Percentiles rank a stretch among this genome's conserved stretches.
Conservation (phyloP, 495 filamentous ascomycete species). For the Pyronema domesticum region DNA sequence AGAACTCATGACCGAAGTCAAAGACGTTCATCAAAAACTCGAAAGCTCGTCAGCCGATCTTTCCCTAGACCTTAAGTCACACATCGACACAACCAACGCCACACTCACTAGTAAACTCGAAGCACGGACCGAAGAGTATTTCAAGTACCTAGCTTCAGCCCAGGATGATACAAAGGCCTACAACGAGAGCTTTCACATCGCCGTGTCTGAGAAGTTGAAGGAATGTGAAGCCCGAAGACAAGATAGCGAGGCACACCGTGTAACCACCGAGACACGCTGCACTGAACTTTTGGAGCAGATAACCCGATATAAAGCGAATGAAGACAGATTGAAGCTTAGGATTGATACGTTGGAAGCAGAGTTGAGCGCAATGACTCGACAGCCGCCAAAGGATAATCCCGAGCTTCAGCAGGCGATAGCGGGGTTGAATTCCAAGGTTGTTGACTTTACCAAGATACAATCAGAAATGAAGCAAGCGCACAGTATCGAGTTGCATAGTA, state of each 20-base stretch:
- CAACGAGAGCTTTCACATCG: too few species aligned
- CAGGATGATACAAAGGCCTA: too few species aligned
- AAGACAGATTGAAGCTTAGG: background rate
- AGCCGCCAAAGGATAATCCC: constrained; percentile 1
- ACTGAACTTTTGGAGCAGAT: background rate
- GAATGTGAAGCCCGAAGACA: background rate
- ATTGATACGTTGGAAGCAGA: background rate
- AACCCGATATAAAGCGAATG: background rate
- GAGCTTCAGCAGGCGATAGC: background rate
- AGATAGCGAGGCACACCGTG: background rate
- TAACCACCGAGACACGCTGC: background rate
- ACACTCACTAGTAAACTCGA: too few species aligned
- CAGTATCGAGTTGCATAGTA: background rate
- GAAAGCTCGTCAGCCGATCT: too few species aligned
- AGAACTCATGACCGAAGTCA: too few species aligned
- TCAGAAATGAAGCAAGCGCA: background rate
- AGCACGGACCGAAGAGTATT: too few species aligned
- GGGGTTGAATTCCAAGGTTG: constrained; percentile 9
- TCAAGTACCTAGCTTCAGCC: too few species aligned
- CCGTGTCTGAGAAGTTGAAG: background rate
- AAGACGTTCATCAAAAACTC: too few species aligned
- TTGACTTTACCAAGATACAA: background rate
- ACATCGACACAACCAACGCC: too few species aligned
- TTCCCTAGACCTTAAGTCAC: too few species aligned
- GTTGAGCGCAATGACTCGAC: background rate